Evolutionary conservation across 805 yeast species (phyloP), one percentile per base, ranked within the genome.

Genomic region (Schizosaccharomyces cryophilus): DNA sequence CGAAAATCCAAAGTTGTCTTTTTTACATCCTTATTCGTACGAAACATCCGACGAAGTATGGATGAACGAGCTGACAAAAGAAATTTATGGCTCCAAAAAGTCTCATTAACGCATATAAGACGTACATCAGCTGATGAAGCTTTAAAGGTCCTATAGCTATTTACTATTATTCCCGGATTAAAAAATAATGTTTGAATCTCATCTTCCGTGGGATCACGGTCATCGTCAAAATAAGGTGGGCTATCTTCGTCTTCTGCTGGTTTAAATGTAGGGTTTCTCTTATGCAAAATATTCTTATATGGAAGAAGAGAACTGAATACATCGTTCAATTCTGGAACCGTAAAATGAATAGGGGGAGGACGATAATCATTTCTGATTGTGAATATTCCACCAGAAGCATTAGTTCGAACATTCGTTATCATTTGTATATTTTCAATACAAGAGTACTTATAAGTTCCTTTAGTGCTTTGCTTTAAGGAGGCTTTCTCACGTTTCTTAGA

Each of bases 361-460:
- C 82, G 68, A 88, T 86, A 66, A 60, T 84, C 88, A 64, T 82
- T 83, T 64, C 83, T 77, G 17, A 85, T 70, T 58, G 85, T 80
- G 0, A 81, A 82, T 71, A 85, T 85, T 0, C 85, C 82, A 0
- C 79, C 72, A 67, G 84, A 85, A 13, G 73, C 68, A 67, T 84
- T 87, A 66, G 90, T 82, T 1, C 77, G 69, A 2, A 88, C 95
- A 60, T 73, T 74, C 13, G 76, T 77, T n/a, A 81, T 75, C 61
- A 78, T 77, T 60, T 82, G 80, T n/a, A 84, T 64, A 47, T 73
- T 70, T 5, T 78, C 77, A 3, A 84, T 66, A 61, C 78, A 77
- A 51, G 73, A 72, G 67, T 82, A 83, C 68, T 83, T 84, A 67
- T 56, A 65, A 42, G 64, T 72, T 61, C 58, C 67, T 62, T 62